phyloP scores from a whole-genome alignment of 148 eudicot species.

The Fagopyrum homotropicum region DNA sequence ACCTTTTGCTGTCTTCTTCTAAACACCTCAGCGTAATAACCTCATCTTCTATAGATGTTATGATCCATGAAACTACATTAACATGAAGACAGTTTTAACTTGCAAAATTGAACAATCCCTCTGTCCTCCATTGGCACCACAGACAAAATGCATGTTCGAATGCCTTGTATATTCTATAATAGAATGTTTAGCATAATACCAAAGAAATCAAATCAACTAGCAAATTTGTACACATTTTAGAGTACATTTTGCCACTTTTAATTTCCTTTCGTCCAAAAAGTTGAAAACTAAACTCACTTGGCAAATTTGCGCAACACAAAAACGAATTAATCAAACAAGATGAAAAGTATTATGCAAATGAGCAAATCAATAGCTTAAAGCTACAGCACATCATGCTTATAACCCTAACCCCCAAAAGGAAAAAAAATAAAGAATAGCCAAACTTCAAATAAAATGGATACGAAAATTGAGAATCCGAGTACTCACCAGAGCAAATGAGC shows the following conservation, averaged over 20 bases:
- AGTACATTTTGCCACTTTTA: neutral
- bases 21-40: neutral
- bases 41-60: neutral
- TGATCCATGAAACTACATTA: neutral
- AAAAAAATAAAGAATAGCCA: neutral
- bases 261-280: neutral
- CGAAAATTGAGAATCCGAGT: neutral
- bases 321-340: neutral
- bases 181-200: neutral
- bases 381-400: neutral
- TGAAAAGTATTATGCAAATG: neutral
- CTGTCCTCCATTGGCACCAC: neutral
- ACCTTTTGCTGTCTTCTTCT: neutral
- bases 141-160: neutral
- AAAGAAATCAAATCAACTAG: slow-evolving; percentile 1
- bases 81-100: neutral
- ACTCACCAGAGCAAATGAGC: neutral
- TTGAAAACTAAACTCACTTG: neutral
- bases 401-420: neutral
- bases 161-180: neutral
- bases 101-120: neutral
- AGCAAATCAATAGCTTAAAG: neutral
- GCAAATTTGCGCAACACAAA: neutral
- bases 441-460: neutral
- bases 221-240: neutral